phyloP scores from a whole-genome alignment of 2,329 filamentous ascomycete species.

The Metarhizium brunneum region DNA sequence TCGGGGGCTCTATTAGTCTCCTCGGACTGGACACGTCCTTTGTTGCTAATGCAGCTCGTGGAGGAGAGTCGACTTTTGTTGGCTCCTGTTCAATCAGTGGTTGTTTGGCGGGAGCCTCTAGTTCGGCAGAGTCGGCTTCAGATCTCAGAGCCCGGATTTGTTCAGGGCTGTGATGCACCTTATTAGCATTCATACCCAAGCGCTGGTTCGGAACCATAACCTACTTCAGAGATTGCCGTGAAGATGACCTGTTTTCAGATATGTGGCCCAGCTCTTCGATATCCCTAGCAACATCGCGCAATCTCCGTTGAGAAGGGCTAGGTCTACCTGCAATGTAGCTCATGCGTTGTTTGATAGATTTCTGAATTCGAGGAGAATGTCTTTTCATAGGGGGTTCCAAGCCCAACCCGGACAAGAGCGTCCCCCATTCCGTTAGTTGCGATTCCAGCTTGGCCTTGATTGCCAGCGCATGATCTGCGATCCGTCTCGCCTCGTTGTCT shows the following conservation, averaged over 20 bases:
- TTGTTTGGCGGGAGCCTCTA: constrained; percentile 54
- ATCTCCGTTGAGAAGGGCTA: constrained; percentile 46
- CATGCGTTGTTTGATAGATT: constrained; percentile 29
- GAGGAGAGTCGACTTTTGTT: constrained; percentile 42
- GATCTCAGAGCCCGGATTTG: constrained; percentile 53
- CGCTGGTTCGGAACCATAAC: constrained; percentile 14
- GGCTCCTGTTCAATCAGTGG: constrained; percentile 48
- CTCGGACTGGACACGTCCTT: constrained; percentile 14
- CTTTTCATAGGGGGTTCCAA: constrained; percentile 46
- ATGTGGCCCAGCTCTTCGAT: constrained; percentile 47
- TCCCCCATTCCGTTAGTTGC: constrained; percentile 62
- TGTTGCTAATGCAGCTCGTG: constrained; percentile 11
- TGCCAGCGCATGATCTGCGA: constrained; percentile 57
- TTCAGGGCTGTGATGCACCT: constrained; percentile 39
- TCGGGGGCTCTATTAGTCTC: constrained; percentile 20
- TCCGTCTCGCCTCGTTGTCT: constrained; percentile 46
- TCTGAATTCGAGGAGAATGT: constrained; percentile 31
- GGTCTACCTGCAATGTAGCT: constrained; percentile 29
- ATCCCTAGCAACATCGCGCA: constrained; percentile 47
- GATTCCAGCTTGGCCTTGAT: constrained; percentile 63
- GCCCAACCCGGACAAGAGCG: constrained; percentile 57
- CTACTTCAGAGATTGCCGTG: constrained; percentile 60
- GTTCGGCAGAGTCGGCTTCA: constrained; percentile 52
- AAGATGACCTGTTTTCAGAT: constrained; percentile 58
- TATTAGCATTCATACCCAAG: neutral